Evolutionary conservation across 1,284 basidiomycete genomes (phyloP).

Genomic region (Ustilago esculenta): DNA sequence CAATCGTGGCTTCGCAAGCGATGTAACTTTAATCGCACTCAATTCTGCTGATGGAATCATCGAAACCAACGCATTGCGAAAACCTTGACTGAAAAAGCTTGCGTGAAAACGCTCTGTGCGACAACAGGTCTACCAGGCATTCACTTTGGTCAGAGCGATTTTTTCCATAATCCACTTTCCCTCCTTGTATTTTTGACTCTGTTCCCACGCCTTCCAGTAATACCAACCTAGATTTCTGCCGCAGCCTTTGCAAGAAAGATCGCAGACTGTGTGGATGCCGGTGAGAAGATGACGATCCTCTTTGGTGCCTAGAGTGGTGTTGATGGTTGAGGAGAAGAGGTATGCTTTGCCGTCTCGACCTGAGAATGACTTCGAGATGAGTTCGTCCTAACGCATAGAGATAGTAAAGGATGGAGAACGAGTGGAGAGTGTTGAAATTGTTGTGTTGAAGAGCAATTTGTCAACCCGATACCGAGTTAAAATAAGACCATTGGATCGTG

Average conservation of each 20-base stretch:
- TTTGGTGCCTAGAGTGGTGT: slow-evolving; percentile 77
- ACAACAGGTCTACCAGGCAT: slow-evolving; percentile 76
- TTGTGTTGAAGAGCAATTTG: too few species aligned
- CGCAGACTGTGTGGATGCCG: slow-evolving; percentile 81
- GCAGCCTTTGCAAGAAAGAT: slow-evolving; percentile 80
- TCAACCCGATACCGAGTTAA: too few species aligned
- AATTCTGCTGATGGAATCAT: too few species aligned
- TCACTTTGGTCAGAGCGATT: slow-evolving; percentile 81
- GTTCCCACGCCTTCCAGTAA: slow-evolving; percentile 81
- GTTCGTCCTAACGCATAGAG: slow-evolving; percentile 73
- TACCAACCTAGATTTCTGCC: slow-evolving; percentile 82
- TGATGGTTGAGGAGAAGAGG: slow-evolving; percentile 79
- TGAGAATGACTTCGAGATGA: slow-evolving; percentile 85
- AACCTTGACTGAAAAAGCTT: too few species aligned
- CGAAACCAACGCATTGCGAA: too few species aligned
- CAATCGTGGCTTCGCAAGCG: too few species aligned
- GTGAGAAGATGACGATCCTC: slow-evolving; percentile 82
- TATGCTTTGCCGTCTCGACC: slow-evolving; percentile 85
- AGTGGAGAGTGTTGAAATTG: too few species aligned
- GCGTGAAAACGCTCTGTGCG: too few species aligned
- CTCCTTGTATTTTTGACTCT: slow-evolving; percentile 86
- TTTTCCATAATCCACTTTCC: slow-evolving; percentile 79
- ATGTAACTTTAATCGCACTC: too few species aligned
- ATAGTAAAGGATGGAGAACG: background rate
- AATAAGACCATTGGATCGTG: too few species aligned